Evolutionary conservation across 495 filamentous ascomycete species (phyloP).

Genomic region (Hyaloscypha variabilis): DNA sequence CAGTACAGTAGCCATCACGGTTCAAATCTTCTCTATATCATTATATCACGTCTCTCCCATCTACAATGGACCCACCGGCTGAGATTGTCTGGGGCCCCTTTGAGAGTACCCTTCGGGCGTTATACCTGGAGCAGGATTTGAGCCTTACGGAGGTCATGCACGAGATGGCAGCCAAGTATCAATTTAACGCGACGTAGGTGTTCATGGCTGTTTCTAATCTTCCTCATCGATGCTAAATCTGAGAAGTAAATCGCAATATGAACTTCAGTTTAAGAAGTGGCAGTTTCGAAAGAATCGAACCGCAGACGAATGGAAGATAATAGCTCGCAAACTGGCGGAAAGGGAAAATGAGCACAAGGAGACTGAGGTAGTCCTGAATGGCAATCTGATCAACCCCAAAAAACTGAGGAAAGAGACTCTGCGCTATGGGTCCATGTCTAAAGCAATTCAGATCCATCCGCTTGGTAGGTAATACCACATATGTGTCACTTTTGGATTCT

Average conservation of each 20-base stretch:
- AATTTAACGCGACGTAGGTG: slow-evolving; percentile 25
- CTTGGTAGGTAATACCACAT: slow-evolving; percentile 9
- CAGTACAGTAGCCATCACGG: background rate
- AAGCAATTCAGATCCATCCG: slow-evolving; percentile 5
- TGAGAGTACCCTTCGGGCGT: slow-evolving; percentile 6
- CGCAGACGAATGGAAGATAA: slow-evolving; percentile 23
- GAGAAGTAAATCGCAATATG: slow-evolving; percentile 31
- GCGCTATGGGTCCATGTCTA: slow-evolving; percentile 21
- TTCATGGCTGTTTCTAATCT: background rate
- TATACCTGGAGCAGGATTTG: slow-evolving; percentile 13
- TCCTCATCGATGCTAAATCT: slow-evolving; percentile 14
- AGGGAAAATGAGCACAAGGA: slow-evolving; percentile 20
- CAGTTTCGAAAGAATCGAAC: slow-evolving; percentile 27
- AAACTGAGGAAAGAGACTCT: slow-evolving; percentile 26
- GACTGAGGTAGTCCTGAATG: slow-evolving; percentile 20
- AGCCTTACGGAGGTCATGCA: slow-evolving; percentile 12
- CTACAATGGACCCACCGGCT: slow-evolving; percentile 13
- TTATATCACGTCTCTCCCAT: background rate
- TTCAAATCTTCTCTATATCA: slow-evolving; percentile 11
- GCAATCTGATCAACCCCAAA: slow-evolving; percentile 9
- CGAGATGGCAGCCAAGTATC: slow-evolving; percentile 18
- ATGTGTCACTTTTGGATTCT: slow-evolving; percentile 13
- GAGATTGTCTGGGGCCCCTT: slow-evolving; percentile 10
- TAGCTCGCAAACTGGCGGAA: slow-evolving; percentile 20
- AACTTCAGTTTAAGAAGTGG: slow-evolving; percentile 28